Conservation (phyloP, 2,329 filamentous ascomycete genomes). For the Pseudodiploospora longispora region DNA sequence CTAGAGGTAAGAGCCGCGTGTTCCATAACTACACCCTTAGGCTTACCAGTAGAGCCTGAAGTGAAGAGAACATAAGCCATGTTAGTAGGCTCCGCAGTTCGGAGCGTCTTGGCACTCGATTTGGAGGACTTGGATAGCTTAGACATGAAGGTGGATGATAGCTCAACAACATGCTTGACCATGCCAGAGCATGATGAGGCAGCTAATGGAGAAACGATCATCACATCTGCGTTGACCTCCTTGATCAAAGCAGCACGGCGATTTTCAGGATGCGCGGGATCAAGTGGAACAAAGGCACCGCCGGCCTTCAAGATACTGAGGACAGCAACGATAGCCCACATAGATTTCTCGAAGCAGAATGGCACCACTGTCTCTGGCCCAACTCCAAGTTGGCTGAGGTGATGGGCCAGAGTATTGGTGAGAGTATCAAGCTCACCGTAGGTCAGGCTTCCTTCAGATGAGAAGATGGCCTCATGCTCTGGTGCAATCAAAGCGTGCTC, state of each 20-base stretch:
- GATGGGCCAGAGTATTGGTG: neutral
- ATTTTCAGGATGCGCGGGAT: conserved; percentile 4
- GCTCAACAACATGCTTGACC: conserved; percentile 1
- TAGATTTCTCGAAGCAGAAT: conserved; percentile 11
- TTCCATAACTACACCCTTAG: conserved; percentile 7
- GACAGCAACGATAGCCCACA: conserved; percentile 10
- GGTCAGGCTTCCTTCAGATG: no score
- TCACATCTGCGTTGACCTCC: no score
- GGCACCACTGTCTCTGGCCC: conserved; percentile 8
- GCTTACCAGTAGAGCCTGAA: conserved; percentile 5
- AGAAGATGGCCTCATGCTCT: no score
- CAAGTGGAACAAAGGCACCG: conserved; percentile 11
- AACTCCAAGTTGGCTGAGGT: conserved; percentile 5
- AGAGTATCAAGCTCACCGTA: neutral
- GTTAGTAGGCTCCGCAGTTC: conserved; percentile 1
- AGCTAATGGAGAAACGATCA: no score
- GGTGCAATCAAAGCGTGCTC: no score
- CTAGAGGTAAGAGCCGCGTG: conserved; percentile 4
- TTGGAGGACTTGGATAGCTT: neutral
- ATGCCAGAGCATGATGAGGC: neutral
- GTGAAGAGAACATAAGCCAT: conserved; percentile 7
- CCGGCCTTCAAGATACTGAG: conserved; percentile 11
- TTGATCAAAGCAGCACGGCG: neutral
- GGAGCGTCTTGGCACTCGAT: neutral
- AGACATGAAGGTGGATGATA: conserved; percentile 1